These are phyloP conservation scores for Polytrichum formosum DNA, from an alignment of 225 moss, liverwort and hornwort genomes.

Conservation along the genomic window DNA sequence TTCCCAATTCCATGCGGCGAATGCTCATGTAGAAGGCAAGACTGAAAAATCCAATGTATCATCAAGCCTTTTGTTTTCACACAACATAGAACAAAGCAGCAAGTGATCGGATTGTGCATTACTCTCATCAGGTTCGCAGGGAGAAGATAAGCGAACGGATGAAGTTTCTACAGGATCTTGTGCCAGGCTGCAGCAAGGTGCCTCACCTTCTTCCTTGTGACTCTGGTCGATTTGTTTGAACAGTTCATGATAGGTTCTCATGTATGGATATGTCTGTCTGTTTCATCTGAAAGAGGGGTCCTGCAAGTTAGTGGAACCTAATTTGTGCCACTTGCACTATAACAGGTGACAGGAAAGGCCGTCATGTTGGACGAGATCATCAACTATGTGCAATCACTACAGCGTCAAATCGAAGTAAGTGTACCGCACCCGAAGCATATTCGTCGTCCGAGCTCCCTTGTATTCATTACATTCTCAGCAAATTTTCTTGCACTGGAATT, in stretches of 20 bases:
- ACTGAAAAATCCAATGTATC: no score
- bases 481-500: neutral
- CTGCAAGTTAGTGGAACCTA: no score
- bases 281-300: no score
- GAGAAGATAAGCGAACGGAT: conserved; percentile 97
- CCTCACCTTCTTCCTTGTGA: conserved; percentile 3
- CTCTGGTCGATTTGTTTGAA: neutral
- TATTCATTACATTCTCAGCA: no score
- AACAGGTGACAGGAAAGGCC: conserved; percentile 89
- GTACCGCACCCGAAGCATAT: neutral
- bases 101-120: neutral
- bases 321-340: neutral
- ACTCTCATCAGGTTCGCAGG: conserved; percentile 64
- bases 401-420: conserved; percentile 92
- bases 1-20: no score
- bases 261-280: no score
- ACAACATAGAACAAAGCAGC: neutral
- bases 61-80: no score
- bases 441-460: no score
- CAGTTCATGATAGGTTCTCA: no score
- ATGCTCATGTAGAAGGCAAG: no score
- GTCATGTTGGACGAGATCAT: conserved; percentile 97
- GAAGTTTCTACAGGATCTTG: conserved; percentile 95
- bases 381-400: conserved; percentile 96
- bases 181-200: conserved; percentile 95